A percentile compares a stretch with the other conserved stretches of the same genome.
Evolutionary conservation across 2,329 filamentous ascomycete genomes (phyloP).

Genomic region (Paecilomyces fulvus): DNA sequence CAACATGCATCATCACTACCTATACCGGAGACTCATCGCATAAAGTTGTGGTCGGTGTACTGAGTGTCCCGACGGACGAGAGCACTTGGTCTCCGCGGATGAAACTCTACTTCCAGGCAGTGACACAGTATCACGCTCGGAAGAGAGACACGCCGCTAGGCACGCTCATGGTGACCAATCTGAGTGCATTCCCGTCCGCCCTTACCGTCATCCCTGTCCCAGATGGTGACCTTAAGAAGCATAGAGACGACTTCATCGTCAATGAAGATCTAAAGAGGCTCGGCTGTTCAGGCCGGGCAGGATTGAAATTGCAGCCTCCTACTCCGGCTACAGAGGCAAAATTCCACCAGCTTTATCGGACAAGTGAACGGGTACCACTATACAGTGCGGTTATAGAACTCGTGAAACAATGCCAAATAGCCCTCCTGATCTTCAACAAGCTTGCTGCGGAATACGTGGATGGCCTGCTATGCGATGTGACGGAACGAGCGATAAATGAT

Average conservation of each 20-base stretch:
- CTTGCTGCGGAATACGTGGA: slow-evolving; percentile 84
- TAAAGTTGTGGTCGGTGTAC: slow-evolving; percentile 66
- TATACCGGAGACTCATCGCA: slow-evolving; percentile 83
- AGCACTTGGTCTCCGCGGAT: slow-evolving; percentile 69
- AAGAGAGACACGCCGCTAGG: slow-evolving; percentile 75
- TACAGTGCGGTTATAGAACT: slow-evolving; percentile 75
- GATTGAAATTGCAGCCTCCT: slow-evolving; percentile 70
- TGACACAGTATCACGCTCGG: slow-evolving; percentile 76
- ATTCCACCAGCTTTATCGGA: slow-evolving; percentile 83
- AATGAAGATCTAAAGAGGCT: slow-evolving; percentile 91
- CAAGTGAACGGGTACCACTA: slow-evolving; percentile 71
- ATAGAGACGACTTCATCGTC: slow-evolving; percentile 79
- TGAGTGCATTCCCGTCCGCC: slow-evolving; percentile 84
- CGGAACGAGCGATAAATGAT: slow-evolving; percentile 78
- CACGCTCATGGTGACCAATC: slow-evolving; percentile 85
- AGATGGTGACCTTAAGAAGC: slow-evolving; percentile 71
- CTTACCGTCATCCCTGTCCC: slow-evolving; percentile 87
- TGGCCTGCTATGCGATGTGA: slow-evolving; percentile 85
- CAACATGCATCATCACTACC: slow-evolving; percentile 84
- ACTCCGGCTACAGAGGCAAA: slow-evolving; percentile 78
- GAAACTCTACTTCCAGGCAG: slow-evolving; percentile 74
- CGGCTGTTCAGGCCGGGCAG: slow-evolving; percentile 83
- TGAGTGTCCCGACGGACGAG: slow-evolving; percentile 76
- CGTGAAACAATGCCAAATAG: slow-evolving; percentile 83
- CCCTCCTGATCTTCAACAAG: slow-evolving; percentile 79